Base-by-base conservation (phyloP, 2,329 filamentous ascomycete genomes). In the Monosporascus sp. region DNA sequence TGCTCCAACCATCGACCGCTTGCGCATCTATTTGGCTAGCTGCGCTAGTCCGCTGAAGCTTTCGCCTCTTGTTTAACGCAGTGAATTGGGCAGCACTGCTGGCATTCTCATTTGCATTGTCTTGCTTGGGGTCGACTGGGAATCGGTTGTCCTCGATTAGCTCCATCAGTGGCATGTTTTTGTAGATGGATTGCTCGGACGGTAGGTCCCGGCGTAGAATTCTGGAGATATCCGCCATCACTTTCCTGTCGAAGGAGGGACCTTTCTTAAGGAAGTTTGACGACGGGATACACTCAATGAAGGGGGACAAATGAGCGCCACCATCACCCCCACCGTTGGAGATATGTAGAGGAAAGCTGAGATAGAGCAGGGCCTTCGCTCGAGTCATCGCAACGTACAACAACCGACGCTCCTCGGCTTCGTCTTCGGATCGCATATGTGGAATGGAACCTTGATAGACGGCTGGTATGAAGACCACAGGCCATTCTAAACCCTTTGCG, bases 301-400 rank as follows among this genome's bases (percentile, higher is more conserved):
- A 97, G 1, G 79, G 78, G 1, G 90, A 94, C 17, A 93, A 68
- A 7, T 79, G 82, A 86, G 84, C 53, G 51, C 50, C 54, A 35
- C 84, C 76, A 59, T 85, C 79, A 48, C 74, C 72, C 51, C 72
- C 70, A 24, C 78, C 74, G 52, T 82, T 79, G 7, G 86, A 83
- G 55, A 84, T 86, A 60, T 84, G 85, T 38, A 86, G 69, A 0
- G 92, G 90, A 59, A 84, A 89, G 68, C 91, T 96, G 52, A 97
- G 76, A 63, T 96, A 96, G 1, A 99, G 74, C 31, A 97, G 72
- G 1, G 84, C 86, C 67, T 97, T 87, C 7, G 94, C 93, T 67
- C 93, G 80, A 3, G 93, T 99, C 92, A 99, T 97, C 27, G 92
- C 93, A 16, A 99, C 94, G 64, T 97, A 99, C 0, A 99, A 77